These are phyloP conservation scores for Sugiyamaella boreocaroliniensis DNA, from an alignment of 805 yeast species.

Conservation along the genomic window DNA sequence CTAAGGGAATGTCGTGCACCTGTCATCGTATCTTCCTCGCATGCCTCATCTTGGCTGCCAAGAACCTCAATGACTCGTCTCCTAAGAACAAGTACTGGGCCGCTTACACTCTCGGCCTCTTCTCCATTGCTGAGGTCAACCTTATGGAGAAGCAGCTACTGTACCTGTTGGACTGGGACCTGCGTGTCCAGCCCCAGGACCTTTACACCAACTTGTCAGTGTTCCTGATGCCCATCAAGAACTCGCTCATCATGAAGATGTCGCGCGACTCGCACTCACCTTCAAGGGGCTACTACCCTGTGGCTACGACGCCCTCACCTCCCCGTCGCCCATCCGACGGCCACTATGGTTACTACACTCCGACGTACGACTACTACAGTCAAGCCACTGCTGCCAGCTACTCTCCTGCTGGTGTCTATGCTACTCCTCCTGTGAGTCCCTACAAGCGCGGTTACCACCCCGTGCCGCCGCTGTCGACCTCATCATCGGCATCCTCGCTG, in stretches of 20 bases:
- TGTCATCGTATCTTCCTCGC: constrained; percentile 90
- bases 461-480: constrained; percentile 3
- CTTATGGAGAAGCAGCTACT: constrained; percentile 86
- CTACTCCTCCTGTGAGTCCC: constrained; percentile 6
- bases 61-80: constrained; percentile 84
- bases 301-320: neutral
- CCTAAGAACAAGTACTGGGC: constrained; percentile 98
- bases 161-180: constrained; percentile 77
- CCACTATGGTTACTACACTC: neutral
- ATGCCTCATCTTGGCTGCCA: constrained; percentile 84
- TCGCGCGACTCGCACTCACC: constrained; percentile 1
- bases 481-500: constrained; percentile 9
- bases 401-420: constrained; percentile 5
- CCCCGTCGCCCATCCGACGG: neutral
- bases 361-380: neutral
- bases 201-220: constrained; percentile 63
- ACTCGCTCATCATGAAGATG: constrained; percentile 30
- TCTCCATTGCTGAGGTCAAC: constrained; percentile 72
- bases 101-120: constrained; percentile 78
- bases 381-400: constrained; percentile 1
- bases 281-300: neutral
- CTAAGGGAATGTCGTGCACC: constrained; percentile 83
- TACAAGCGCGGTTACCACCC: neutral
- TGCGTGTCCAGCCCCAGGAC: constrained; percentile 64
- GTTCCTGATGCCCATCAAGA: constrained; percentile 68